Percentiles rank a stretch among this genome's conserved stretches.
Evolutionary conservation across 106 monocot species (phyloP).

Genomic region (Alisma plantagoaquatica): DNA sequence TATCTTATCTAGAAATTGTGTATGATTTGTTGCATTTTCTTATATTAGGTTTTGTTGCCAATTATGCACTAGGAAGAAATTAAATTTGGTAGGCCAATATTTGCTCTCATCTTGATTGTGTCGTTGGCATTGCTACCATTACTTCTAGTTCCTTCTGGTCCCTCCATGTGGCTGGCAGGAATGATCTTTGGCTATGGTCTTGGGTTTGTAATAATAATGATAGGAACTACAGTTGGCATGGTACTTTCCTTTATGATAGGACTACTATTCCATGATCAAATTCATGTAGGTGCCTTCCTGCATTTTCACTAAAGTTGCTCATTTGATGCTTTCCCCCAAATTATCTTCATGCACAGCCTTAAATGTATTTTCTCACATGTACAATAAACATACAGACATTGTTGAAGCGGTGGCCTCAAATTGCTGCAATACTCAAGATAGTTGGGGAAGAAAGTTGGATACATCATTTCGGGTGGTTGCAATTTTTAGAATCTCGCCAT

Average conservation of each 20-base stretch:
- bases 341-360: background rate
- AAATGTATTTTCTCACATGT: too few species aligned
- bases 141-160: constrained; percentile 64
- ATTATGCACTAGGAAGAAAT: constrained; percentile 57
- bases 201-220: constrained; percentile 72
- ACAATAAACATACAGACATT: constrained; percentile 28
- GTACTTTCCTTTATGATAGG: constrained; percentile 81
- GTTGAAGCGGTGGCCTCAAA: constrained; percentile 71
- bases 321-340: background rate
- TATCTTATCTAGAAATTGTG: too few species aligned
- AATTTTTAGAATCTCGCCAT: constrained; percentile 76
- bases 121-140: constrained; percentile 59
- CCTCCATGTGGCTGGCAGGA: constrained; percentile 84
- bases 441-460: constrained; percentile 91
- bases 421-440: constrained; percentile 62
- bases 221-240: constrained; percentile 61
- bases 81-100: constrained; percentile 53
- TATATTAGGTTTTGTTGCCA: constrained; percentile 60
- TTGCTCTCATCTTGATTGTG: constrained; percentile 59
- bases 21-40: background rate
- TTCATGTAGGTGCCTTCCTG: constrained; percentile 37
- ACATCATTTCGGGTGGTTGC: constrained; percentile 82
- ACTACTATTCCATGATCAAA: constrained; percentile 47
- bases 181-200: constrained; percentile 88
- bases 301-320: background rate